These are phyloP conservation scores for Talaromyces sp. DNA, from an alignment of 2,329 filamentous ascomycete genomes.

Conservation along the genomic window DNA sequence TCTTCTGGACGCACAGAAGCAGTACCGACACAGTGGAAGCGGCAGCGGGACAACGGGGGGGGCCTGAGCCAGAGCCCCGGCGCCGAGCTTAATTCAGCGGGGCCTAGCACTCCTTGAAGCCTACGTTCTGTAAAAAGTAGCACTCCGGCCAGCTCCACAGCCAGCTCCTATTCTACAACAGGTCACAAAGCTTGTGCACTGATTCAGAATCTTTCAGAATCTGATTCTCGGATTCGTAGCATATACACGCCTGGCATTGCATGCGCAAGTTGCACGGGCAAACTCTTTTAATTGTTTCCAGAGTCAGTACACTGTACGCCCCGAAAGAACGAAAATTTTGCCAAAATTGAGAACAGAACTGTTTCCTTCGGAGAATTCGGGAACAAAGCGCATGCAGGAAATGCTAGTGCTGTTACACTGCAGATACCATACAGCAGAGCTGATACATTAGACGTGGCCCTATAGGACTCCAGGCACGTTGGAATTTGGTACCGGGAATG, in stretches of 20 bases:
- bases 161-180: background rate
- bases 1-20: background rate
- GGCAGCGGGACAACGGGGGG: background rate
- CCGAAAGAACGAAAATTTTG: background rate
- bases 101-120: background rate
- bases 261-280: background rate
- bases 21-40: slow-evolving; percentile 4
- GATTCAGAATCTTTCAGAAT: background rate
- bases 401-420: background rate
- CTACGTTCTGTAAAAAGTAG: background rate
- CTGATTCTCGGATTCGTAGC: background rate
- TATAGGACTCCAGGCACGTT: too few relatives aligned
- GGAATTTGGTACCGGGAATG: background rate
- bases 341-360: background rate
- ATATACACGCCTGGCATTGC: background rate
- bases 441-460: background rate
- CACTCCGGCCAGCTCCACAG: background rate
- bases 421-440: background rate
- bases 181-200: background rate
- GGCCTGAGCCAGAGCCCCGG: background rate
- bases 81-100: background rate
- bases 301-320: background rate
- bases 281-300: background rate
- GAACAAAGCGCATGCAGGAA: background rate
- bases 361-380: background rate